Conservation (phyloP, 805 yeast genomes). For the Candida caryicola region DNA sequence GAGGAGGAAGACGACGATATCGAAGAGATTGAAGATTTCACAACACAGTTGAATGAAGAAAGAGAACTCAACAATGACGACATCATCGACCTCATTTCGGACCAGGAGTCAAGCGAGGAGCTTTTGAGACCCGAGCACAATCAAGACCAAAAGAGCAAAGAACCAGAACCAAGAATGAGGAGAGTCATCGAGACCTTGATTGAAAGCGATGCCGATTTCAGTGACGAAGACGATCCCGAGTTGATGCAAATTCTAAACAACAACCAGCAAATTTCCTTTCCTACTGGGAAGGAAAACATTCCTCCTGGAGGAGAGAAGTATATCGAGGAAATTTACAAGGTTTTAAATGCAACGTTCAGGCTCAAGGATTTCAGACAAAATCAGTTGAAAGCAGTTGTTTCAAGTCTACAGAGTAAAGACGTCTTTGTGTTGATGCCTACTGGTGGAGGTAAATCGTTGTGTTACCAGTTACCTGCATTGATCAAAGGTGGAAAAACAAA, state of each 20-base stretch:
- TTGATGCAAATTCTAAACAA: constrained; percentile 15
- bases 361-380: constrained; percentile 70
- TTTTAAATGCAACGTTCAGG: constrained; percentile 59
- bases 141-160: not conserved
- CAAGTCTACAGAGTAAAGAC: constrained; percentile 74
- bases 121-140: not conserved
- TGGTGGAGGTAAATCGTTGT: constrained; percentile 96
- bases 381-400: constrained; percentile 82
- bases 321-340: constrained; percentile 63
- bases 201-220: constrained; percentile 18
- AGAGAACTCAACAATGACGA: constrained; percentile 30
- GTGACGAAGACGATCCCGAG: constrained; percentile 37
- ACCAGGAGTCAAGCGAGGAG: constrained; percentile 25
- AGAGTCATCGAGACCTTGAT: constrained; percentile 5
- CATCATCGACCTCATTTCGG: constrained; percentile 37
- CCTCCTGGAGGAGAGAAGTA: constrained; percentile 45
- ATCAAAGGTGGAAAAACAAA: constrained; percentile 67
- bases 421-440: constrained; percentile 97
- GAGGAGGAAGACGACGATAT: constrained; percentile 21
- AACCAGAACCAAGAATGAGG: not conserved
- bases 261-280: constrained; percentile 9
- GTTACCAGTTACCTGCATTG: constrained; percentile 93
- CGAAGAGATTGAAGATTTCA: constrained; percentile 26
- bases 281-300: constrained; percentile 15
- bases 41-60: constrained; percentile 42